These are phyloP conservation scores for Pleurostoma richardsiae DNA, from an alignment of 2,329 filamentous ascomycete genomes.

Conservation along the genomic window DNA sequence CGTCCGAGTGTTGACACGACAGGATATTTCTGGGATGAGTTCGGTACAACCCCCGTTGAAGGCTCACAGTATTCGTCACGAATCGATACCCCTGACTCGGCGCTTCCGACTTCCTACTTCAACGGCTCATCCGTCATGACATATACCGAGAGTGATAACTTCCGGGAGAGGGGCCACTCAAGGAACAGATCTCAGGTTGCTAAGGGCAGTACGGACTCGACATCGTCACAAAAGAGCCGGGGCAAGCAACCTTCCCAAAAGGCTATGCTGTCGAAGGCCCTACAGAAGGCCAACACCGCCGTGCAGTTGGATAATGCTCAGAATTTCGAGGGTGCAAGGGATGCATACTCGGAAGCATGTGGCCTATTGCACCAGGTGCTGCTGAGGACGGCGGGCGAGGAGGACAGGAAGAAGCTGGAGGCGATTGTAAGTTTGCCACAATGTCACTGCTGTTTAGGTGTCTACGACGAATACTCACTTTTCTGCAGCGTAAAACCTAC, in stretches of 20 bases:
- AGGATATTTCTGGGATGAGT: conserved; percentile 17
- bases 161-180: conserved; percentile 30
- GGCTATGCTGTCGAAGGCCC: conserved; percentile 90
- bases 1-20: conserved; percentile 11
- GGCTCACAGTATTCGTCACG: conserved; percentile 11
- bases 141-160: conserved; percentile 23
- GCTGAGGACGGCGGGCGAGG: conserved; percentile 73
- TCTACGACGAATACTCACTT: too few relatives aligned
- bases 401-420: conserved; percentile 86
- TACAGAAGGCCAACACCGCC: conserved; percentile 93
- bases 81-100: conserved; percentile 5
- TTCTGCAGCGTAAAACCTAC: conserved; percentile 73
- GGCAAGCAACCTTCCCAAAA: conserved; percentile 69
- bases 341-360: conserved; percentile 89
- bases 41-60: conserved; percentile 7
- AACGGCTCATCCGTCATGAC: conserved; percentile 18
- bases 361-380: conserved; percentile 84
- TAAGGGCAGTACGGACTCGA: conserved; percentile 40
- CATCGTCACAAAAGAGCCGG: conserved; percentile 25
- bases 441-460: neutral
- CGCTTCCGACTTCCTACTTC: conserved; percentile 7
- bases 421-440: conserved; percentile 69
- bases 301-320: conserved; percentile 94
- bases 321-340: conserved; percentile 86
- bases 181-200: conserved; percentile 38